phyloP scores from a whole-genome alignment of 306 rosid species.

The Albizia julibrissin region DNA sequence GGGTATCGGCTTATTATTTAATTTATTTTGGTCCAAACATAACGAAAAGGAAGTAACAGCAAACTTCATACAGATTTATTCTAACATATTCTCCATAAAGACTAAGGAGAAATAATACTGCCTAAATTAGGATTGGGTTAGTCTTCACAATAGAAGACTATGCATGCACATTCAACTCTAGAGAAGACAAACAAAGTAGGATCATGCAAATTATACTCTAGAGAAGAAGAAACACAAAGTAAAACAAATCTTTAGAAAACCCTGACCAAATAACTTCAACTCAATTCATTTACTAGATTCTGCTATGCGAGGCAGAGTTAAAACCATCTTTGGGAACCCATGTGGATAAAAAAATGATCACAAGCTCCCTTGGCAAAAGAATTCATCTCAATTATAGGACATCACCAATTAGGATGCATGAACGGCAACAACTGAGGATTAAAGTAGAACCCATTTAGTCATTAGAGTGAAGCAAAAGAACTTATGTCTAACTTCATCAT shows the following conservation, averaged over 20 bases:
- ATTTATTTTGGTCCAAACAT: background rate
- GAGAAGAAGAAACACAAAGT: background rate
- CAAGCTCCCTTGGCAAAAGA: background rate
- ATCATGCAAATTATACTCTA: background rate
- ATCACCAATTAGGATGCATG: background rate
- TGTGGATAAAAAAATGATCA: background rate
- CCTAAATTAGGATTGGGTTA: background rate
- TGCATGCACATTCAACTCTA: background rate
- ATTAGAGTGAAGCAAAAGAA: background rate
- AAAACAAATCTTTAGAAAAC: background rate
- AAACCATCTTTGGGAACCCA: background rate
- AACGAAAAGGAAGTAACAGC: background rate
- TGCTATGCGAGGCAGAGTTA: background rate
- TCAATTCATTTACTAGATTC: constrained; percentile 1
- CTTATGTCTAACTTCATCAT: background rate
- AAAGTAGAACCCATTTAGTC: background rate
- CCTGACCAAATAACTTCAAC: background rate
- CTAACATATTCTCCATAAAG: background rate
- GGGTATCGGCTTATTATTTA: background rate
- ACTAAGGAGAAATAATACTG: background rate
- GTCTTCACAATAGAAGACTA: background rate
- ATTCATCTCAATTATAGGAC: background rate
- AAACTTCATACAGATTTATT: background rate
- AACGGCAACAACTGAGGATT: background rate
- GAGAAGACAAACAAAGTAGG: background rate